Conservation (phyloP, 106 monocot species). For the Phalaenopsis aphrodite region DNA sequence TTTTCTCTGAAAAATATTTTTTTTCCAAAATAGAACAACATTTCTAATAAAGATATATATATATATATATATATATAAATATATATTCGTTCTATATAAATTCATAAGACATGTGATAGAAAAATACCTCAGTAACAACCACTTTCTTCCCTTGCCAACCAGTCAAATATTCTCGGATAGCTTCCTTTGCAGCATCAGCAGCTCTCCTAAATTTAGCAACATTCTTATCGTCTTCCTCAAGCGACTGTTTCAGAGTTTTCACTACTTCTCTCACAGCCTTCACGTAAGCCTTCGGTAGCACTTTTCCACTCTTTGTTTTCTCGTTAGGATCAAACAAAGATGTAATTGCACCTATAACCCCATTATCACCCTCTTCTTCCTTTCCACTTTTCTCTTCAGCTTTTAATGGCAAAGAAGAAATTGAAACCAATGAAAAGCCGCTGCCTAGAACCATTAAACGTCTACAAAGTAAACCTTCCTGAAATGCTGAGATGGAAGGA, state of each 20-base stretch:
- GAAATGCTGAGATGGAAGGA: conserved; percentile 8
- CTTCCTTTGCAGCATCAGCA: conserved; percentile 93
- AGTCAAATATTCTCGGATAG: conserved; percentile 75
- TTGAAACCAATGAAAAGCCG: conserved; percentile 23
- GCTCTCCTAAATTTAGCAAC: conserved; percentile 70
- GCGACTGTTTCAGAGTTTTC: conserved; percentile 73
- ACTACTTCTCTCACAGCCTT: conserved; percentile 84
- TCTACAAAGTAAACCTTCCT: conserved; percentile 18
- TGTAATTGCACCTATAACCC: conserved; percentile 51
- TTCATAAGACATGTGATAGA: background rate
- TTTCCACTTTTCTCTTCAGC: conserved; percentile 44
- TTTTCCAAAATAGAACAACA: too few relatives aligned
- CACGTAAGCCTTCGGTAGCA: conserved; percentile 80
- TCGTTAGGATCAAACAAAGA: conserved; percentile 79
- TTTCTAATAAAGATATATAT: too few relatives aligned
- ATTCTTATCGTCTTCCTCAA: conserved; percentile 67
- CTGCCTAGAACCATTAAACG: conserved; percentile 27
- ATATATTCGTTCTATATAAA: background rate
- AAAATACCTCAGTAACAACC: conserved; percentile 58
- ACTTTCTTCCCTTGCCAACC: conserved; percentile 70
- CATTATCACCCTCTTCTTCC: conserved; percentile 26
- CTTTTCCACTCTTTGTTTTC: conserved; percentile 84
- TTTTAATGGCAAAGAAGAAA: conserved; percentile 19
- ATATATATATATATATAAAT: too few relatives aligned
- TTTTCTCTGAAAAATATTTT: too few relatives aligned